Percentiles rank a stretch among this genome's conserved stretches.
These are phyloP conservation scores for Candida freyschussii DNA, from an alignment of 1,139 yeast species.

Conservation along the genomic window DNA sequence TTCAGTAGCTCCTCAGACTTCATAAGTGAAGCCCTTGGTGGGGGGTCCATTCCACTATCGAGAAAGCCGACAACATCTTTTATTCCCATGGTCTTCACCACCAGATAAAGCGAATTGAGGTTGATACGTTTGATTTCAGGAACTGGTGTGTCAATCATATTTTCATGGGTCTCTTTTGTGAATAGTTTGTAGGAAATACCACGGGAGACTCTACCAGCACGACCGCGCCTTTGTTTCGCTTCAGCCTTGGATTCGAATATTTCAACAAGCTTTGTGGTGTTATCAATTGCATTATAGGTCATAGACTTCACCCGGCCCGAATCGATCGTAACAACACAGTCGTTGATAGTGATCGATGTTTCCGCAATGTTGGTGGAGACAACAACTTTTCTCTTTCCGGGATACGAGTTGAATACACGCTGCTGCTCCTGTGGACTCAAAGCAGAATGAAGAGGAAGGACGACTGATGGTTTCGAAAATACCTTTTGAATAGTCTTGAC, in stretches of 20 bases:
- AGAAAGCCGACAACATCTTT: constrained; percentile 65
- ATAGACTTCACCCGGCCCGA: constrained; percentile 80
- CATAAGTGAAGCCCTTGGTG: constrained; percentile 49
- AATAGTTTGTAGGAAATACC: constrained; percentile 83
- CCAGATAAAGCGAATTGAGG: constrained; percentile 73
- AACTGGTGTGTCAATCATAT: constrained; percentile 67
- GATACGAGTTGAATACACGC: constrained; percentile 59
- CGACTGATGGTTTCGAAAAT: constrained; percentile 29
- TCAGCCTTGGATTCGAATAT: constrained; percentile 90
- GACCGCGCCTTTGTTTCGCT: constrained; percentile 88
- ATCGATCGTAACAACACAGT: constrained; percentile 89
- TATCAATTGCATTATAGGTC: constrained; percentile 60
- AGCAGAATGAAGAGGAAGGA: constrained; percentile 84
- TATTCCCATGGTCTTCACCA: constrained; percentile 87
- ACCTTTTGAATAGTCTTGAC: constrained; percentile 29
- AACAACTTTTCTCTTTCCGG: constrained; percentile 66
- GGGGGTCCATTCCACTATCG: constrained; percentile 77
- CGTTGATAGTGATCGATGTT: constrained; percentile 88
- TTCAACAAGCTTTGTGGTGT: constrained; percentile 70
- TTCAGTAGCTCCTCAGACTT: constrained; percentile 59
- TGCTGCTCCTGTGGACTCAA: constrained; percentile 79
- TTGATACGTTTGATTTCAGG: constrained; percentile 88
- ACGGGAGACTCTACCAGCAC: constrained; percentile 92
- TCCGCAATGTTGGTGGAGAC: constrained; percentile 88
- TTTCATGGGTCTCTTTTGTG: constrained; percentile 53